These are phyloP conservation scores for Geranomyces variabilis DNA, from an alignment of 192 early-diverging fungal genomes.

Conservation along the genomic window DNA sequence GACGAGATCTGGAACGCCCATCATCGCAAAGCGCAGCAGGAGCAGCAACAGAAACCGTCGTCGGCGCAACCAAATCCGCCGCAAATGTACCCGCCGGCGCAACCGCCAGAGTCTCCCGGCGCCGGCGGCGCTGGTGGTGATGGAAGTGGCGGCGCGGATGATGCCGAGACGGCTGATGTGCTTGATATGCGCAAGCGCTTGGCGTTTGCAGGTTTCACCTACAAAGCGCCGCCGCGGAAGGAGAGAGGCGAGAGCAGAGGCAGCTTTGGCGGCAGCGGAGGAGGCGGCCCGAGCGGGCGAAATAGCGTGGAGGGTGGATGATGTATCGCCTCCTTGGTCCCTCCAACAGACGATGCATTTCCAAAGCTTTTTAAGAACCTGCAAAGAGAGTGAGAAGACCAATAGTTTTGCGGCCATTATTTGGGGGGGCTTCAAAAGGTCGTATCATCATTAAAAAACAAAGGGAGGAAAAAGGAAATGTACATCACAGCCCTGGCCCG, in stretches of 20 bases:
- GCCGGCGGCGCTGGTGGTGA: slow-evolving; percentile 1
- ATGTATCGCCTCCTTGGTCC: too few relatives aligned
- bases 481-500: too few relatives aligned
- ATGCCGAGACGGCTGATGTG: slow-evolving; percentile 32
- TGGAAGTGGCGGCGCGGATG: not conserved
- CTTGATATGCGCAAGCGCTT: slow-evolving; percentile 65
- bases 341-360: too few relatives aligned
- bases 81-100: not conserved
- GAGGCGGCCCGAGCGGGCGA: too few relatives aligned
- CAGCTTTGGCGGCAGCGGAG: not conserved
- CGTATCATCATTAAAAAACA: too few relatives aligned
- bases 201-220: slow-evolving; percentile 52
- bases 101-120: not conserved
- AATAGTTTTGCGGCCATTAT: too few relatives aligned
- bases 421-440: too few relatives aligned
- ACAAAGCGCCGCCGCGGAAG: slow-evolving; percentile 26
- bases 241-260: slow-evolving; percentile 3
- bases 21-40: not conserved
- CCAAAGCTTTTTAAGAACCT: too few relatives aligned
- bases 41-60: not conserved
- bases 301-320: too few relatives aligned
- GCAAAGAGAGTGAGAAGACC: too few relatives aligned
- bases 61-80: not conserved
- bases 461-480: too few relatives aligned
- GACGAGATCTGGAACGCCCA: slow-evolving; percentile 46